Evolutionary conservation across 2,329 filamentous ascomycete genomes (phyloP).

Genomic region (Emergomyces orientalis): DNA sequence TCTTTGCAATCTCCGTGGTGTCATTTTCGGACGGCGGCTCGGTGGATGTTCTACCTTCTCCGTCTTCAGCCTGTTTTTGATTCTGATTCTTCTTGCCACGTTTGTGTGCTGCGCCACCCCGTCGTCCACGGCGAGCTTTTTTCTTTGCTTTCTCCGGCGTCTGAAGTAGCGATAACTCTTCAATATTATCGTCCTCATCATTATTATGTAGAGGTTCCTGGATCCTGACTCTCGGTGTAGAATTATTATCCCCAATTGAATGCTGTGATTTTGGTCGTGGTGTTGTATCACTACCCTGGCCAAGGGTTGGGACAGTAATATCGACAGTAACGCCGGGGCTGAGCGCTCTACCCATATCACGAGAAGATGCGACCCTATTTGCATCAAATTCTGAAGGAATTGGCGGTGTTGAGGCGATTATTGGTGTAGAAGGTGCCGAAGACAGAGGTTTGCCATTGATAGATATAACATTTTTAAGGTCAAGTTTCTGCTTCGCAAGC

Average conservation of each 20-base stretch:
- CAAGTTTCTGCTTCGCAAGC: conserved; percentile 36
- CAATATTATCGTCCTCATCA: conserved; percentile 27
- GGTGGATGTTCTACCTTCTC: conserved; percentile 43
- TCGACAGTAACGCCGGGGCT: conserved; percentile 27
- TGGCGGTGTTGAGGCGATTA: conserved; percentile 19
- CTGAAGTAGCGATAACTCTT: conserved; percentile 22
- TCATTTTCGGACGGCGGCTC: conserved; percentile 42
- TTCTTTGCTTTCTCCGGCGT: conserved; percentile 49
- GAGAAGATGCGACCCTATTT: conserved; percentile 9
- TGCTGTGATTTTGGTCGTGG: conserved; percentile 21
- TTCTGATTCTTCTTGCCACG: conserved; percentile 45
- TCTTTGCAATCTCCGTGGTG: conserved; percentile 29
- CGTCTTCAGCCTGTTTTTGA: conserved; percentile 47
- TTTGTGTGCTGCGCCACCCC: conserved; percentile 60
- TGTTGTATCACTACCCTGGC: conserved; percentile 21
- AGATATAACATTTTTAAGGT: conserved; percentile 38
- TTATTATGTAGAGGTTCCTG: conserved; percentile 30
- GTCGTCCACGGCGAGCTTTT: conserved; percentile 60
- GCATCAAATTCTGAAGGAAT: not conserved
- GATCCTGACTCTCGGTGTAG: conserved; percentile 32
- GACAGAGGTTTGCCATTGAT: conserved; percentile 29
- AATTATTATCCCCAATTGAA: conserved; percentile 13
- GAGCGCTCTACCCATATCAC: not conserved
- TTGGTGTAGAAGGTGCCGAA: conserved; percentile 31
- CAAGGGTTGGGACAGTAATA: conserved; percentile 20